Percentiles rank a stretch among this genome's conserved stretches.
Conservation (phyloP, 73 alveolate genomes). For the Breviolum minutum region DNA sequence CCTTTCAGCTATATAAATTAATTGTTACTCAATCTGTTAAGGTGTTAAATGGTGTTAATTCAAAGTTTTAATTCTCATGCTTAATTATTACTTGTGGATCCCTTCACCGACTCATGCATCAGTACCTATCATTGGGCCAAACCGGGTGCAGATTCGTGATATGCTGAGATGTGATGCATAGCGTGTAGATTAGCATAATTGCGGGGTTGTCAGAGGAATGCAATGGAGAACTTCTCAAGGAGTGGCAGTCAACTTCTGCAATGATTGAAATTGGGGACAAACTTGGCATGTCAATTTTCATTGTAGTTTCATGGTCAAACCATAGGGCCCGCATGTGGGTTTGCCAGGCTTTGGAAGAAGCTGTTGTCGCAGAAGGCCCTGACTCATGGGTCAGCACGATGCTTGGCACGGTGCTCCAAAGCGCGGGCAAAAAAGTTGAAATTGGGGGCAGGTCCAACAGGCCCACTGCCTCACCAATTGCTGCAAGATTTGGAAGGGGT, state of each 20-base stretch:
- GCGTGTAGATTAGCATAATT: no score
- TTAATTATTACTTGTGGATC: no score
- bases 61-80: no score
- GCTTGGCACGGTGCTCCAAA: background rate
- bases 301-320: background rate
- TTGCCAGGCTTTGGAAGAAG: background rate
- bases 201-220: no score
- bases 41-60: background rate
- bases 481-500: background rate
- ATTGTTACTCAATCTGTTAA: background rate
- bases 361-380: background rate
- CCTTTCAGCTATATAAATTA: background rate
- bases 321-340: background rate
- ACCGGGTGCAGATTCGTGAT: no score
- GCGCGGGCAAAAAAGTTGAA: background rate
- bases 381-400: constrained; percentile 11
- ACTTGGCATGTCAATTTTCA: no score
- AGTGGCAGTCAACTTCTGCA: no score
- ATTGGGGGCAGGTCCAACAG: background rate
- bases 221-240: no score
- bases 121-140: no score
- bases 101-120: no score
- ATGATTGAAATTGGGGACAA: no score
- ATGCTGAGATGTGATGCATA: no score
- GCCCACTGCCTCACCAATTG: background rate